phyloP scores from a whole-genome alignment of 306 rosid genomes.

The Trichosanthes cucumerina region DNA sequence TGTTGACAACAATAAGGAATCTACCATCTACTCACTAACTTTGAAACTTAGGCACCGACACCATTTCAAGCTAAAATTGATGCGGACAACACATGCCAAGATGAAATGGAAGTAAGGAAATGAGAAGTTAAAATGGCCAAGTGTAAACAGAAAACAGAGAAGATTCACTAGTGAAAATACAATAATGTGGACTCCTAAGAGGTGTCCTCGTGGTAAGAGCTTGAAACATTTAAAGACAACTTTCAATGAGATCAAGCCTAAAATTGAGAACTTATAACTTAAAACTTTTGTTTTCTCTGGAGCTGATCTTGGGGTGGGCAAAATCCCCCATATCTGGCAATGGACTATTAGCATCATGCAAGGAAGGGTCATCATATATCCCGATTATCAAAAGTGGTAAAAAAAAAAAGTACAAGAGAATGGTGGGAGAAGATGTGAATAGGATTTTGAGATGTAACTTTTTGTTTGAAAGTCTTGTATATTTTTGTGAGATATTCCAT shows the following conservation, averaged over 20 bases:
- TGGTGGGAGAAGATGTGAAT: background rate
- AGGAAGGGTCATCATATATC: no score
- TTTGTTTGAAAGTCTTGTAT: background rate
- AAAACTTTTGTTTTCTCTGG: background rate
- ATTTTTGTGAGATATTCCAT: background rate
- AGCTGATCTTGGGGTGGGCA: background rate
- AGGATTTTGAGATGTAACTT: background rate
- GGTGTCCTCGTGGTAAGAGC: background rate
- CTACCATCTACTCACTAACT: background rate
- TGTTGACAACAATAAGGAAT: background rate
- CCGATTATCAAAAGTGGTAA: background rate
- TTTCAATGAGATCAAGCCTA: background rate
- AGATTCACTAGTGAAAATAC: background rate
- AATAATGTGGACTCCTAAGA: background rate
- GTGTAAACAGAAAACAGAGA: background rate
- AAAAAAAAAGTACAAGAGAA: background rate
- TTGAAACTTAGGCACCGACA: background rate
- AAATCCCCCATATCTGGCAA: background rate
- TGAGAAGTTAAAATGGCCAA: background rate
- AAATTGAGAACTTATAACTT: background rate
- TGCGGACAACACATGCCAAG: background rate
- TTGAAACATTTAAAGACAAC: background rate
- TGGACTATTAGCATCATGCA: no score
- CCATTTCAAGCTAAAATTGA: background rate
- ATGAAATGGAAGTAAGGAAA: background rate